A percentile compares a stretch with the other conserved stretches of the same genome.
These are phyloP conservation scores for Sclerotinia sclerotiorum DNA, from an alignment of 2,329 filamentous ascomycete genomes.

Conservation along the genomic window DNA sequence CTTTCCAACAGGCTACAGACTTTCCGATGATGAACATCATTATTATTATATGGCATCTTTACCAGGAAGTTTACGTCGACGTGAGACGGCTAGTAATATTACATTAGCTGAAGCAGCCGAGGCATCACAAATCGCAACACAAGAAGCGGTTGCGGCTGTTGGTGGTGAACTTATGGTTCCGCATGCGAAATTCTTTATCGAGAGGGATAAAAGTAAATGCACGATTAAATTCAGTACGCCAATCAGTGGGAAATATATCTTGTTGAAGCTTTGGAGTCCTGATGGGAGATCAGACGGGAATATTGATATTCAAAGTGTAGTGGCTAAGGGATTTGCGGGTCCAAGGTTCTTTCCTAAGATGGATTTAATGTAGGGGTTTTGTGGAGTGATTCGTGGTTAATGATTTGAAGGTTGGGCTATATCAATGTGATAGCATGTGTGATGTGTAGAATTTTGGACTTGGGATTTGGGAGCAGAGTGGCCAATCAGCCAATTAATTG, in stretches of 20 bases:
- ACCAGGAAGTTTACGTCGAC: slow-evolving; percentile 28
- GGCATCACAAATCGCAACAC: slow-evolving; percentile 50
- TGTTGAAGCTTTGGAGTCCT: slow-evolving; percentile 89
- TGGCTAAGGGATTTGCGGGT: slow-evolving; percentile 81
- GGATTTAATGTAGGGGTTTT: background rate
- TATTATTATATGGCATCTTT: slow-evolving; percentile 6
- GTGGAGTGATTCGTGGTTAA: background rate
- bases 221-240: slow-evolving; percentile 83
- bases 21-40: background rate
- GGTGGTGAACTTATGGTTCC: slow-evolving; percentile 65
- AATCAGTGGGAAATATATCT: slow-evolving; percentile 76
- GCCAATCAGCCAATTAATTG: no score
- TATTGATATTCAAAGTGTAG: slow-evolving; percentile 86
- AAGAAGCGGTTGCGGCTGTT: slow-evolving; percentile 57
- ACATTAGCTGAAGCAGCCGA: slow-evolving; percentile 38
- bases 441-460: no score
- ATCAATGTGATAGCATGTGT: background rate
- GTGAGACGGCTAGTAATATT: slow-evolving; percentile 39
- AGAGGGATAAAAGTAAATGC: slow-evolving; percentile 78
- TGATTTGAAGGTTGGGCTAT: background rate
- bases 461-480: no score
- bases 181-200: slow-evolving; percentile 81
- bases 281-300: slow-evolving; percentile 64
- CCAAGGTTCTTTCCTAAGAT: slow-evolving; percentile 72
- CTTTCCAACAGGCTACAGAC: background rate